phyloP scores from a whole-genome alignment of 139 green algal species.

The Eudorina sp. region DNA sequence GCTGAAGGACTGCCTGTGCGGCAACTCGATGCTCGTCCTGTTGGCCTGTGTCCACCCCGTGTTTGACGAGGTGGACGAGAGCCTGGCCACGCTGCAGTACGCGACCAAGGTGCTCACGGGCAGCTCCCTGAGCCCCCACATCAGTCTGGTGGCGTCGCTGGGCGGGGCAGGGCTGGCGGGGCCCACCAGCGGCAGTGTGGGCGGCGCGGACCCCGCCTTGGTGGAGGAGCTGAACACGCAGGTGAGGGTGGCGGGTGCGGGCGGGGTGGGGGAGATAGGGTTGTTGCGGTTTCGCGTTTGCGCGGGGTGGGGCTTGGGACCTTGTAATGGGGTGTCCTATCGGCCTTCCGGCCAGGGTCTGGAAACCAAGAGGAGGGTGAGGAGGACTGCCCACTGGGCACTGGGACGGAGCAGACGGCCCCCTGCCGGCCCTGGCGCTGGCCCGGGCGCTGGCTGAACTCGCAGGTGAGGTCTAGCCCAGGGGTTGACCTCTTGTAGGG shows the following conservation, averaged over 20 bases:
- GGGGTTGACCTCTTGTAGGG: too few relatives aligned
- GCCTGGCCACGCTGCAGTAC: conserved; percentile 67
- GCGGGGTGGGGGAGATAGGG: not conserved
- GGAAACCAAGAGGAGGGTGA: too few relatives aligned
- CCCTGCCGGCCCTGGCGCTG: too few relatives aligned
- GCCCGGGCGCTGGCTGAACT: too few relatives aligned
- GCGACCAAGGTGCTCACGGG: not conserved
- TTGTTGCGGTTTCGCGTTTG: too few relatives aligned
- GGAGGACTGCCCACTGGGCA: too few relatives aligned
- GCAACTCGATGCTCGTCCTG: conserved; percentile 57
- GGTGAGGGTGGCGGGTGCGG: not conserved
- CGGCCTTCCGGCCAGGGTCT: too few relatives aligned
- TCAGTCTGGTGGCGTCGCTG: conserved; percentile 49
- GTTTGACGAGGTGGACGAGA: conserved; percentile 62
- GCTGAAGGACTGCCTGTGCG: conserved; percentile 65
- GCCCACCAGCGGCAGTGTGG: too few relatives aligned
- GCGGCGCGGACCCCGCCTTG: not conserved
- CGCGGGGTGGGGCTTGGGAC: too few relatives aligned
- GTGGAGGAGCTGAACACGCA: conserved; percentile 30
- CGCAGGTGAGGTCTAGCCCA: too few relatives aligned
- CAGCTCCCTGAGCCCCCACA: not conserved
- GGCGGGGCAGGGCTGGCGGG: not conserved
- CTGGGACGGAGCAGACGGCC: too few relatives aligned
- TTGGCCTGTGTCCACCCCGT: conserved; percentile 61
- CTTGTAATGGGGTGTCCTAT: too few relatives aligned